Percentiles rank a stretch among this genome's conserved stretches.
Evolutionary conservation across 345 rosid genomes (phyloP).

Genomic region (Murraya koenigii): DNA sequence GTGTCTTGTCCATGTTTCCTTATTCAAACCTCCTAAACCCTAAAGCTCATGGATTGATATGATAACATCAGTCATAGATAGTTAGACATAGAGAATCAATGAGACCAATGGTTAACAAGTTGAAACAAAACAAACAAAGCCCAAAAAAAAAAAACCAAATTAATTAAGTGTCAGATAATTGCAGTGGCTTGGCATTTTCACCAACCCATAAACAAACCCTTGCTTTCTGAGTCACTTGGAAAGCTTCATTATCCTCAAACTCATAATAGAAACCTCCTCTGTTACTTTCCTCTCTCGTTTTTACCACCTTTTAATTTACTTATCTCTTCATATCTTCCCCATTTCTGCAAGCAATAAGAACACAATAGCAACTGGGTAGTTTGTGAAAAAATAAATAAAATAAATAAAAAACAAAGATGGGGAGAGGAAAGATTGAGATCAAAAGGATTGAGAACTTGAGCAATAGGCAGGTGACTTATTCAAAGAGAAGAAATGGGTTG

Average conservation of each 20-base stretch:
- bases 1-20: not conserved
- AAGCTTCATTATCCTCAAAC: conserved; percentile 48
- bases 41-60: not conserved
- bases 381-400: not conserved
- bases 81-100: not conserved
- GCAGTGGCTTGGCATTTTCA: conserved; percentile 42
- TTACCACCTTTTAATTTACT: conserved; percentile 12
- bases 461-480: conserved; percentile 75
- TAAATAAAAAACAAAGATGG: conserved; percentile 36
- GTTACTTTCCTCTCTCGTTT: conserved; percentile 20
- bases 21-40: not conserved
- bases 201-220: conserved; percentile 44
- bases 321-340: conserved; percentile 13
- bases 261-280: conserved; percentile 41
- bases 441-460: conserved; percentile 75
- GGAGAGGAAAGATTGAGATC: conserved; percentile 81
- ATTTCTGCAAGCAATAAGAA: conserved; percentile 14
- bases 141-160: conserved; percentile 13
- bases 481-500: conserved; percentile 75
- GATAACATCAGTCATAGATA: not conserved
- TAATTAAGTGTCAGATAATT: conserved; percentile 8
- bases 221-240: conserved; percentile 39
- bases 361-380: not conserved
- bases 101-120: conserved; percentile 40
- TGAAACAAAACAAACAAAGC: conserved; percentile 24